Conservation (phyloP, 75 land plant species). For the Adiantum capillusveneris region DNA sequence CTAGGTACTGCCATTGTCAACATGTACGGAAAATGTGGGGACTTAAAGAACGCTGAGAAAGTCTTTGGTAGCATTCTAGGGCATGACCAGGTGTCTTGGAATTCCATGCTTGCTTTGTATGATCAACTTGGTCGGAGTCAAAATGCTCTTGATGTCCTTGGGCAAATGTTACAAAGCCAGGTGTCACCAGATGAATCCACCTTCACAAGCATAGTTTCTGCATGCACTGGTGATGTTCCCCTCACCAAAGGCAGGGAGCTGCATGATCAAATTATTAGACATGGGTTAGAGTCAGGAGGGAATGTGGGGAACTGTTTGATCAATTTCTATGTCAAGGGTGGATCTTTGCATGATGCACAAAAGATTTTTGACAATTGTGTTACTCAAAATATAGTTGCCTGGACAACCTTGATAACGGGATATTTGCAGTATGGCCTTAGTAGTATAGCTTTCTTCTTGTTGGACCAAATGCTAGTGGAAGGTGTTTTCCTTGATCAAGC, state of each 20-base stretch:
- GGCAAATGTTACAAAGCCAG: background rate
- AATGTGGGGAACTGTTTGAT: too few relatives aligned
- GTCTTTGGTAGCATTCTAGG: background rate
- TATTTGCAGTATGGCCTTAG: too few relatives aligned
- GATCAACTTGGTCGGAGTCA: background rate
- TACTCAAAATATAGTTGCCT: too few relatives aligned
- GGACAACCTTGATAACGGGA: too few relatives aligned
- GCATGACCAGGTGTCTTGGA: background rate
- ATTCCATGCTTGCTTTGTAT: background rate
- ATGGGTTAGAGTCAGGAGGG: too few relatives aligned
- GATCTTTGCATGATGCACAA: too few relatives aligned
- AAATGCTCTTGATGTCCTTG: background rate
- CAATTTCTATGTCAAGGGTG: too few relatives aligned
- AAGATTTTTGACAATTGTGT: too few relatives aligned
- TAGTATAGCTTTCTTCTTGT: background rate
- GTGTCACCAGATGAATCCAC: background rate
- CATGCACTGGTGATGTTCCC: background rate
- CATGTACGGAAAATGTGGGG: slow-evolving; percentile 11
- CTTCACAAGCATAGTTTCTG: background rate
- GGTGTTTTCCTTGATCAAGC: background rate
- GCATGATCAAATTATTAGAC: too few relatives aligned
- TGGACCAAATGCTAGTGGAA: background rate
- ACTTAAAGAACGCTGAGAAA: background rate
- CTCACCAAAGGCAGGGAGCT: too few relatives aligned
- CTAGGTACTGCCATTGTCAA: slow-evolving; percentile 2